Evolutionary conservation across 2,329 filamentous ascomycete genomes (phyloP).

Genomic region (Venturia carpophila): DNA sequence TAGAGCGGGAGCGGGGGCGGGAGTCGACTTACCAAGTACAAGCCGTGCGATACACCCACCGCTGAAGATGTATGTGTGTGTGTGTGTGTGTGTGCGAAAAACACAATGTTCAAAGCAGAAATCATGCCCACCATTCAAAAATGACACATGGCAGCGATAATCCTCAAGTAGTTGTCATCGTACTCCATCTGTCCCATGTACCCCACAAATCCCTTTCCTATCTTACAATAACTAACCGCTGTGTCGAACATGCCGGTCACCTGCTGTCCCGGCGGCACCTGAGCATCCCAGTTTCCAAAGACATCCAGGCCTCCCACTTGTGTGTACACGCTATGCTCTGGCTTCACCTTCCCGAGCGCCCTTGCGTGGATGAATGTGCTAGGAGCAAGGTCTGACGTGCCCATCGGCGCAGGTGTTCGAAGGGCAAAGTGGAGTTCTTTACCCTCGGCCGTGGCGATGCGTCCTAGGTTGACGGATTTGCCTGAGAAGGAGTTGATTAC

Average conservation of each 20-base stretch:
- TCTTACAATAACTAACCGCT: slow-evolving; percentile 14
- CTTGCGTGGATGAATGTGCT: slow-evolving; percentile 10
- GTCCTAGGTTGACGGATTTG: slow-evolving; percentile 16
- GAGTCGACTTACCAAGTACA: slow-evolving; percentile 6
- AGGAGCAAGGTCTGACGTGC: slow-evolving; percentile 6
- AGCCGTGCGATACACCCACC: background rate
- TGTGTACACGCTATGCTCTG: slow-evolving; percentile 15
- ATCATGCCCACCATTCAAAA: background rate
- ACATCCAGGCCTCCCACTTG: slow-evolving; percentile 7
- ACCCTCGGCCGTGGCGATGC: slow-evolving; percentile 14
- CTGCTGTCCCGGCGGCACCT: slow-evolving; percentile 5
- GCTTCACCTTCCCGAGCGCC: slow-evolving; percentile 7
- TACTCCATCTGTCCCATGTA: slow-evolving; percentile 17
- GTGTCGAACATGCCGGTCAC: slow-evolving; percentile 1
- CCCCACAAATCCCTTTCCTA: slow-evolving; percentile 17
- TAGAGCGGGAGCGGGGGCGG: background rate
- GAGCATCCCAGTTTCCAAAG: background rate
- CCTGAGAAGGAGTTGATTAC: slow-evolving; percentile 16
- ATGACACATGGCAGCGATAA: slow-evolving; percentile 17
- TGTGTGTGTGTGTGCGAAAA: too few species aligned
- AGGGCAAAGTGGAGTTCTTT: slow-evolving; percentile 15
- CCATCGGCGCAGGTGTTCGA: slow-evolving; percentile 15
- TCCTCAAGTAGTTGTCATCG: slow-evolving; percentile 18
- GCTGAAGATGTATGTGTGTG: too few species aligned
- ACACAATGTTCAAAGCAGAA: background rate